phyloP scores from a whole-genome alignment of 164 flowering plant species.

The Umbellularia californica region DNA sequence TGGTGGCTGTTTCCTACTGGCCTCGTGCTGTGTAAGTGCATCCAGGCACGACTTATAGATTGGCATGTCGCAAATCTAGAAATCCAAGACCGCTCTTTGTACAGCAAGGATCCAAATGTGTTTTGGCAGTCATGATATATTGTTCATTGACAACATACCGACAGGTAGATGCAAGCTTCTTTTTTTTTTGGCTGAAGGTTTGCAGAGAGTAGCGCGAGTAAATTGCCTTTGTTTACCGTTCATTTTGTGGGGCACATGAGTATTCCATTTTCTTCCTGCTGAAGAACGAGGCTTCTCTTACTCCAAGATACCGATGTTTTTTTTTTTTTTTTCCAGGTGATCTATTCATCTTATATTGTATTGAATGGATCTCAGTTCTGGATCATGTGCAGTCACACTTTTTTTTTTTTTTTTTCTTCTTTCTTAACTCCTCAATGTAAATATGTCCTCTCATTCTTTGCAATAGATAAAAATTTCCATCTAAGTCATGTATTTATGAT shows the following conservation, averaged over 20 bases:
- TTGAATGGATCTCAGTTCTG: neutral
- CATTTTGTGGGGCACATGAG: conserved; percentile 6
- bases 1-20: conserved; percentile 98
- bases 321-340: too few relatives aligned
- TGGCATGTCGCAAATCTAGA: conserved; percentile 98
- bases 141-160: conserved; percentile 1
- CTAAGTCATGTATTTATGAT: too few relatives aligned
- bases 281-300: neutral
- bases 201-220: neutral
- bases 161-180: neutral
- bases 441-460: too few relatives aligned
- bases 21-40: conserved; percentile 77
- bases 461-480: too few relatives aligned
- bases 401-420: too few relatives aligned
- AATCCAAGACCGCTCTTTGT: conserved; percentile 97
- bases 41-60: conserved; percentile 81
- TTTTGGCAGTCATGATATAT: conserved; percentile 84
- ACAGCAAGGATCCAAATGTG: conserved; percentile 71
- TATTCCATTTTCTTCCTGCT: neutral
- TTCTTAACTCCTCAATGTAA: too few relatives aligned
- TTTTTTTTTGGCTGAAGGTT: neutral
- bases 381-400: too few relatives aligned
- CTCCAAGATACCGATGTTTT: too few relatives aligned
- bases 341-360: neutral
- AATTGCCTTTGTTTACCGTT: neutral